phyloP scores from a whole-genome alignment of 2,329 filamentous ascomycete species.

The Apiospora kogelbergensis region DNA sequence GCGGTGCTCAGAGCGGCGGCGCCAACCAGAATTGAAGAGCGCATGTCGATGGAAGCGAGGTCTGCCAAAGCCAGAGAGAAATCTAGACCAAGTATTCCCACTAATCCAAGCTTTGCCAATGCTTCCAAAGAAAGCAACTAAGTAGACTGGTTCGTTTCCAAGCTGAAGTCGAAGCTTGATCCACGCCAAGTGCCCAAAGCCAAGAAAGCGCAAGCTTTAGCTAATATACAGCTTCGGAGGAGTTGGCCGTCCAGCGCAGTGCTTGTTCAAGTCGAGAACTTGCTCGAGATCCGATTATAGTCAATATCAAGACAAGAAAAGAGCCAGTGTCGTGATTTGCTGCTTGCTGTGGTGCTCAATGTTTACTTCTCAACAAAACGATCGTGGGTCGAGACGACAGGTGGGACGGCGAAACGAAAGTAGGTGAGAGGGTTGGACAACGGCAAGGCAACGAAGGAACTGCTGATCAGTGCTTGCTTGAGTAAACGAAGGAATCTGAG shows the following conservation, averaged over 20 bases:
- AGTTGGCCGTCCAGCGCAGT: not conserved
- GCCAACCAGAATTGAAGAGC: conserved; percentile 28
- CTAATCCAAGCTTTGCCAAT: conserved; percentile 3
- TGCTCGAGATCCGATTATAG: not conserved
- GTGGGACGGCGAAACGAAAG: not conserved
- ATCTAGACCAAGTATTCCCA: not conserved
- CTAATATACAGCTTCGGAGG: not conserved
- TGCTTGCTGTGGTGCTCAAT: not conserved
- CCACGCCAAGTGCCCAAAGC: not conserved
- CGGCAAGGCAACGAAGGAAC: not conserved
- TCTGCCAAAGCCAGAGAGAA: not conserved
- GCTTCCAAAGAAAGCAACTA: not conserved
- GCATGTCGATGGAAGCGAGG: conserved; percentile 35
- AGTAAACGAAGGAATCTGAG: not conserved
- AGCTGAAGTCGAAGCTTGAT: not conserved
- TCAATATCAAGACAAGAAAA: not conserved
- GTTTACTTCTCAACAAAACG: not conserved
- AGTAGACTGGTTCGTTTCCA: not conserved
- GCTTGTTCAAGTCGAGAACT: not conserved
- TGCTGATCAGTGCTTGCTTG: not conserved
- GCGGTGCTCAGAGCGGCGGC: conserved; percentile 35
- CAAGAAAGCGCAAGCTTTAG: not conserved
- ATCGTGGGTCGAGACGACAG: conserved; percentile 1
- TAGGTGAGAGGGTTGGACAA: not conserved
- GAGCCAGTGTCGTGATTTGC: not conserved